phyloP scores from a whole-genome alignment of 441 rosid species.

The Pelargonium myrrhifolium region DNA sequence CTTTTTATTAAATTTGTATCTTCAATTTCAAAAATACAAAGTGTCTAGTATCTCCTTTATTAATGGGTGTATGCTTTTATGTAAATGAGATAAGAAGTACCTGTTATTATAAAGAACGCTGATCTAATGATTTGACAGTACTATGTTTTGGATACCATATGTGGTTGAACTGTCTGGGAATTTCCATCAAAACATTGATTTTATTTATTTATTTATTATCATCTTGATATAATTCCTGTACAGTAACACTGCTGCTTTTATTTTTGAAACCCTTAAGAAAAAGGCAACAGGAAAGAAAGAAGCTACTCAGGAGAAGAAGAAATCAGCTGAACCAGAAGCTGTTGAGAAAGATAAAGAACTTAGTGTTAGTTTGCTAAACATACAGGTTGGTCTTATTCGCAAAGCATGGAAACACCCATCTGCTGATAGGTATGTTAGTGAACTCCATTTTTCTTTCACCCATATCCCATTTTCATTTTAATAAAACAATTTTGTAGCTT shows the following conservation, averaged over 20 bases:
- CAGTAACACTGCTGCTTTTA: slow-evolving; percentile 8
- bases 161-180: background rate
- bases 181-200: background rate
- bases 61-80: background rate
- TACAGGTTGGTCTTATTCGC: slow-evolving; percentile 82
- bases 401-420: slow-evolving; percentile 99
- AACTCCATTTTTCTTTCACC: slow-evolving; percentile 13
- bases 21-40: background rate
- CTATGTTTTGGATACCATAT: background rate
- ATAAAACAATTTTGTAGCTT: background rate
- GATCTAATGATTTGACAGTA: too few species aligned
- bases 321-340: slow-evolving; percentile 45
- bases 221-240: slow-evolving; percentile 5
- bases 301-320: slow-evolving; percentile 53
- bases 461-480: slow-evolving; percentile 5
- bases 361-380: slow-evolving; percentile 78
- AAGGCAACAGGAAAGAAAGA: slow-evolving; percentile 40
- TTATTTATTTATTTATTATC: slow-evolving; percentile 10
- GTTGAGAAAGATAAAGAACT: slow-evolving; percentile 65
- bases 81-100: too few species aligned
- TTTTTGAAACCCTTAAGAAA: slow-evolving; percentile 34
- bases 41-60: background rate
- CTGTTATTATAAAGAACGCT: too few species aligned
- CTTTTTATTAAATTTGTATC: background rate
- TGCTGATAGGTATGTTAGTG: slow-evolving; percentile 73